Conservation (phyloP, 352 stramenopile genomes). For the Elongisporangium undulatum region DNA sequence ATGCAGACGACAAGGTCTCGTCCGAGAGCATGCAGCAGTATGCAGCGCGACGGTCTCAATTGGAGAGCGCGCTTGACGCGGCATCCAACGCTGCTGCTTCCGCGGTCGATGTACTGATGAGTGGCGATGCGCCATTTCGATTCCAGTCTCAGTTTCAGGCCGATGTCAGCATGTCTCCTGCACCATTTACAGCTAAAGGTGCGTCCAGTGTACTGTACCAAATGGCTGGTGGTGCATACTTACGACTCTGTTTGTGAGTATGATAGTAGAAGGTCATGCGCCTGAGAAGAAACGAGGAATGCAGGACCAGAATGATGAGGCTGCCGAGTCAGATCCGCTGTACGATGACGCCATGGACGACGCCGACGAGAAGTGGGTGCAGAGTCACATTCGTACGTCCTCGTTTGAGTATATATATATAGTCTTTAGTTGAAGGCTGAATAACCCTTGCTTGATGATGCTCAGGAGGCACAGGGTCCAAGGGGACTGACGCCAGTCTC, state of each 20-base stretch:
- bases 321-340: constrained; percentile 45
- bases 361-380: constrained; percentile 65
- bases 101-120: neutral
- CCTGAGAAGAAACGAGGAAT: constrained; percentile 27
- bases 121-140: constrained; percentile 38
- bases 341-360: constrained; percentile 66
- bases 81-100: neutral
- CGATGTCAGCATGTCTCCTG: constrained; percentile 6
- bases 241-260: neutral
- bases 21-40: constrained; percentile 29
- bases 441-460: neutral
- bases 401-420: neutral
- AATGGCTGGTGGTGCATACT: constrained; percentile 12
- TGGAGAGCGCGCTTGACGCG: constrained; percentile 50
- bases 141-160: constrained; percentile 11
- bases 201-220: neutral
- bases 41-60: constrained; percentile 21
- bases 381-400: constrained; percentile 50
- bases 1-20: constrained; percentile 37
- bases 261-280: constrained; percentile 18
- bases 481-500: constrained; percentile 46
- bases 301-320: constrained; percentile 13
- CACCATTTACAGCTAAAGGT: constrained; percentile 4
- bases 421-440: neutral
- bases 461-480: constrained; percentile 2